Conservation (phyloP, 331 rosid species). For the Ulmus americana region DNA sequence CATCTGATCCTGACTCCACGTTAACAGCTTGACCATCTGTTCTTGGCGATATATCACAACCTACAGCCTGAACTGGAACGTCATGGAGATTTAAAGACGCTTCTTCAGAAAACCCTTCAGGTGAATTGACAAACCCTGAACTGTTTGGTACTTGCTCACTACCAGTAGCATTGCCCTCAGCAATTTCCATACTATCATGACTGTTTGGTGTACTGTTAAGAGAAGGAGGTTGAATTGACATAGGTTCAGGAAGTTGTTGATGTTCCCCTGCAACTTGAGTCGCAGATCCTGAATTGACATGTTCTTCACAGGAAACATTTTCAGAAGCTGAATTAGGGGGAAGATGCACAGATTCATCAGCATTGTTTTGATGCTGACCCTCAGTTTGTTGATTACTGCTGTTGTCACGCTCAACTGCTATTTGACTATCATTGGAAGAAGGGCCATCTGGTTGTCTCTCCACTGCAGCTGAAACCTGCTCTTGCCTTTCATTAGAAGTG, state of each 20-base stretch:
- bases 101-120: constrained; percentile 35
- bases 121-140: constrained; percentile 35
- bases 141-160: constrained; percentile 37
- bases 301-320: constrained; percentile 39
- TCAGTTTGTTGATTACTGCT: constrained; percentile 48
- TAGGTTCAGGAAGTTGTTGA: constrained; percentile 46
- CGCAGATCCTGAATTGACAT: constrained; percentile 49
- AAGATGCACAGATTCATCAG: constrained; percentile 38
- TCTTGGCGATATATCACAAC: constrained; percentile 45
- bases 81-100: constrained; percentile 35
- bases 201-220: constrained; percentile 42
- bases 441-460: constrained; percentile 60
- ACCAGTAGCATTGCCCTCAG: constrained; percentile 44
- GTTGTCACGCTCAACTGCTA: constrained; percentile 39
- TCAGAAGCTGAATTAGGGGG: constrained; percentile 40
- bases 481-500: constrained; percentile 50
- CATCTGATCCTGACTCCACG: constrained; percentile 37
- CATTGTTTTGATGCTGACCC: constrained; percentile 58
- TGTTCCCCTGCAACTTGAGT: constrained; percentile 41
- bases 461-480: constrained; percentile 50
- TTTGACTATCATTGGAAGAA: constrained; percentile 49
- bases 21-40: constrained; percentile 43
- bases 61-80: constrained; percentile 41
- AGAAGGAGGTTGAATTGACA: constrained; percentile 63
- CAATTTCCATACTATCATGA: constrained; percentile 50